Base-by-base conservation (phyloP, 1,284 basidiomycete species). In the Leccinum griseonigrum region DNA sequence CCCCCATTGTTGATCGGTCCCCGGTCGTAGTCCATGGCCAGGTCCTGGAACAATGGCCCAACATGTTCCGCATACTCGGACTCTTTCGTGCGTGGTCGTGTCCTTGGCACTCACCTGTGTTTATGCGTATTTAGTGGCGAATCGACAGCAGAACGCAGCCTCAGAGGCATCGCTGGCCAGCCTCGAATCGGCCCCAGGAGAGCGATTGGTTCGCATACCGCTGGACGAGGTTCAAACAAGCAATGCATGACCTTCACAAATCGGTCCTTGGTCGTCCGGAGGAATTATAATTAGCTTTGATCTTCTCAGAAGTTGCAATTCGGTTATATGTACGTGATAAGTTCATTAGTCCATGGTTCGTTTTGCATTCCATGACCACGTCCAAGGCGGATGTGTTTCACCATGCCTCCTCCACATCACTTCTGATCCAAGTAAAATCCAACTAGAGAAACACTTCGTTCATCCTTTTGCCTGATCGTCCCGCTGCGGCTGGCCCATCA, bases 11-110 rank as follows among this genome's bases (percentile, higher is more conserved):
- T 55, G 28, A 66, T 50, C 54, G 38, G 26, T 43, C 54, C 59
- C n/a, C 56, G 62, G 56, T 59, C 40, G 7, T 51, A 91, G 89
- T 88, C 34, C 86, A 88, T 64, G 90, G 90, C 10, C 83, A 90
- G 68, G 90, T 92, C 1, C 79, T 91, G 26, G 85, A 86, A 64
- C 89, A 92, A 65, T 92, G 90, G 90, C 86, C 88, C 13, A 85
- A 83, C 69, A 92, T 92, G 90, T 91, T 92, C 69, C 81, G 85
- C 63, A 90, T 90, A 58, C 76, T 92, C 57, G 82, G 77, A 62
- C 75, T 87, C 60, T 91, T 90, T 69, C 68, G 90, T 92, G 69
- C 68, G 85, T 61, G 16, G 53, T 28, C 11, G 34, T 28, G 4
- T 13, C 4, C 34, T 22, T 4, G 31, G 3, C 28, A 50, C 9